Evolutionary conservation across 768 basidiomycete genomes (phyloP), one percentile per base, ranked within the genome.

Genomic region (Pulveroboletus sp.): DNA sequence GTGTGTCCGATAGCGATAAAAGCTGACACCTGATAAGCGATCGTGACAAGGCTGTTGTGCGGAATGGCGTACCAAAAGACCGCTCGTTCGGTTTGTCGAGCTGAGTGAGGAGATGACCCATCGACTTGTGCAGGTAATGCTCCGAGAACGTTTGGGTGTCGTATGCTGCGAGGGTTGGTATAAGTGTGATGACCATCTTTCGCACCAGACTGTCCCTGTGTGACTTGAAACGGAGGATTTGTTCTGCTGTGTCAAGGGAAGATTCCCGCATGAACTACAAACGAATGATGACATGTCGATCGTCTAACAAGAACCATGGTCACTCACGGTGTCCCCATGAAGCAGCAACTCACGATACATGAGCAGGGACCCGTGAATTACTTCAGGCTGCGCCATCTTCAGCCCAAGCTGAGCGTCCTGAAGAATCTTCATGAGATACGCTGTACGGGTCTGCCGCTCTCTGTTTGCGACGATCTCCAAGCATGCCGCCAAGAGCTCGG

Each of bases 1-100:
- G 95, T 89, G 61, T 96, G 92, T 0, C 96, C 96, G 54, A 99
- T 93, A 2, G 96, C 94, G 57, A 93, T 85, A 66, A 97, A 98
- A 3, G 94, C 94, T 93, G 54, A 6, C 13, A 36, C 40, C 24
- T 15, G 15, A 13, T 57, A 31, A 55, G 46, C 9, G 47, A 45
- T 18, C 21, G 8, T 15, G 37, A 47, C 11, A 28, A 35, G 10
- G 40, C 42, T 9, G 13, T 46, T 47, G 52, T 57, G 55, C 55
- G 61, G 40, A 17, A 43, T 28, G 39, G 15, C 39, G 15, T 61
- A 93, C 93, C 90, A 57, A 90, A 89, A 30, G 87, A 84, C 33
- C 94, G 79, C 59, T 99, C 96, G 43, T 80, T 79, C 0, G 89
- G 86, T 69, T 93, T 96, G 60, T 90, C 86, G 5, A 99, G 76